Evolutionary conservation across 1,139 yeast genomes (phyloP).

Genomic region (Sugiyamaella japonica): DNA sequence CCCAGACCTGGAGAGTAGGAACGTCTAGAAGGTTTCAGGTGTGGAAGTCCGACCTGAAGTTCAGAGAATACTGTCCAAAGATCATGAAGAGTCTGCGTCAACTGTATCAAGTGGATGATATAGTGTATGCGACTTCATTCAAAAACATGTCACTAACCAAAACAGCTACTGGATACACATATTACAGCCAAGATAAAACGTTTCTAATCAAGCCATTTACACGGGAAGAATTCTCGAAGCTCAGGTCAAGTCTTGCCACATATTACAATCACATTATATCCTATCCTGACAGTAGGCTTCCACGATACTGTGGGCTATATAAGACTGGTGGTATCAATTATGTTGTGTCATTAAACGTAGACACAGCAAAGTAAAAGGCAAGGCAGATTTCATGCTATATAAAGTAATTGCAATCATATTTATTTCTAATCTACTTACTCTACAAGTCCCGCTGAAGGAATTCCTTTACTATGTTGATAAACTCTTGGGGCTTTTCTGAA

Average conservation of each 20-base stretch:
- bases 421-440: neutral
- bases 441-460: slow-evolving; percentile 17
- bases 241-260: neutral
- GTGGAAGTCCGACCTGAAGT: slow-evolving; percentile 5
- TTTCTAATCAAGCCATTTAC: slow-evolving; percentile 10
- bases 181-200: slow-evolving; percentile 4
- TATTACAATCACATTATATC: slow-evolving; percentile 5
- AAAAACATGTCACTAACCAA: slow-evolving; percentile 1
- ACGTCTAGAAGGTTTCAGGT: slow-evolving; percentile 4
- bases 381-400: too few relatives aligned
- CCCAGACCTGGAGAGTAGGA: slow-evolving; percentile 3
- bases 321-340: slow-evolving; percentile 1
- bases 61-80: slow-evolving; percentile 9
- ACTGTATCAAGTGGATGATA: slow-evolving; percentile 2
- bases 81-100: slow-evolving; percentile 1
- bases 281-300: slow-evolving; percentile 3
- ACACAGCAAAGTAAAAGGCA: neutral
- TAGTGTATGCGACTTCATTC: neutral
- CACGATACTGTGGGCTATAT: slow-evolving; percentile 10
- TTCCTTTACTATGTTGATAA: slow-evolving; percentile 27
- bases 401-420: neutral
- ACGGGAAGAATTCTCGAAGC: neutral
- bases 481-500: slow-evolving; percentile 35
- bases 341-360: neutral
- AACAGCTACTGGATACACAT: slow-evolving; percentile 12